Evolutionary conservation across 371 early-diverging fungal species (phyloP).

Genomic region (Dichotomocladium elegans): DNA sequence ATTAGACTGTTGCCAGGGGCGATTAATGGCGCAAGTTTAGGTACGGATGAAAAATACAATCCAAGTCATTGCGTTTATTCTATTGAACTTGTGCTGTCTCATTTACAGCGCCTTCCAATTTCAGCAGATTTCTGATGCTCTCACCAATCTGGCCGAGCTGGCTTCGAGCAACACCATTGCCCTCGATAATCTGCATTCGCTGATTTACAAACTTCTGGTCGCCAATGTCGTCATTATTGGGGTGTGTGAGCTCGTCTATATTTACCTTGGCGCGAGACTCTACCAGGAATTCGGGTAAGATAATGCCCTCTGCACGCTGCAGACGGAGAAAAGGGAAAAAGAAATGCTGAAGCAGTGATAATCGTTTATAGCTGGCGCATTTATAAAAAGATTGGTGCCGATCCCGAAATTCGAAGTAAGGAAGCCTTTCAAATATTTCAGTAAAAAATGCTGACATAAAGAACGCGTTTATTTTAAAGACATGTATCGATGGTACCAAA

Average conservation of each 20-base stretch:
- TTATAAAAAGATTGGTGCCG: constrained; percentile 89
- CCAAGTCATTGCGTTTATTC: constrained; percentile 77
- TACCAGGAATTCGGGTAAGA: constrained; percentile 89
- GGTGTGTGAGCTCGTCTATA: constrained; percentile 33
- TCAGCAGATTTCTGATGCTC: constrained; percentile 38
- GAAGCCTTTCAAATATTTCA: too few relatives aligned
- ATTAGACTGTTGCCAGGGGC: too few relatives aligned
- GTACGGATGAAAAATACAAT: constrained; percentile 80
- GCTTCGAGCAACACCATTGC: constrained; percentile 1
- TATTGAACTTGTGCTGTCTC: constrained; percentile 77
- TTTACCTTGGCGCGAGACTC: constrained; percentile 43
- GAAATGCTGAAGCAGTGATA: too few relatives aligned
- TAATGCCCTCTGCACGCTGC: too few relatives aligned
- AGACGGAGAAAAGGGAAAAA: not conserved
- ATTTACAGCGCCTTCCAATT: constrained; percentile 74
- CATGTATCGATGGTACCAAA: constrained; percentile 78
- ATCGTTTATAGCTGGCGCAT: constrained; percentile 69
- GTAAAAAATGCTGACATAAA: too few relatives aligned
- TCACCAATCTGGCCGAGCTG: constrained; percentile 1
- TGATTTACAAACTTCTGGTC: constrained; percentile 31
- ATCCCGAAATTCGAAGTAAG: constrained; percentile 77
- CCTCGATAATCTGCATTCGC: constrained; percentile 6
- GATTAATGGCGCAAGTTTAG: too few relatives aligned
- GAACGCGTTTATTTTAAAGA: too few relatives aligned
- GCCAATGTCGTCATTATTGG: constrained; percentile 35